Evolutionary conservation across 805 yeast species (phyloP).

Genomic region (Starmera amethionina): DNA sequence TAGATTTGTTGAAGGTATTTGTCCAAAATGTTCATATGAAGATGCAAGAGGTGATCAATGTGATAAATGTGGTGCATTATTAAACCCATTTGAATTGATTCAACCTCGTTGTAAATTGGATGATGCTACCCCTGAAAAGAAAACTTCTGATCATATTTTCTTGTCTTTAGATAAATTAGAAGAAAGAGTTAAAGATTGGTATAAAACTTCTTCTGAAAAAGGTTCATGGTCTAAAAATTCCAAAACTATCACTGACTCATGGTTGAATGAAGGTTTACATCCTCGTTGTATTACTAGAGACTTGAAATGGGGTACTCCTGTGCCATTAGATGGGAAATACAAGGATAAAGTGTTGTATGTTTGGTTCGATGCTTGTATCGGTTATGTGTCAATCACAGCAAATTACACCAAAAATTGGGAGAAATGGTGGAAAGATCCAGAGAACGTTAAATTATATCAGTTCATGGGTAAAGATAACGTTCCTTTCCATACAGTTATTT

Average conservation of each 20-base stretch:
- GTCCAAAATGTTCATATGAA: slow-evolving; percentile 90
- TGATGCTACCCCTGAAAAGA: slow-evolving; percentile 68
- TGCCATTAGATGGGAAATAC: slow-evolving; percentile 70
- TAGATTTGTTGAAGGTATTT: slow-evolving; percentile 92
- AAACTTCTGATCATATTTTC: slow-evolving; percentile 79
- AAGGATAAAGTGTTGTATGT: slow-evolving; percentile 90
- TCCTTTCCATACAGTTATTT: slow-evolving; percentile 97
- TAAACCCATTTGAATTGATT: slow-evolving; percentile 88
- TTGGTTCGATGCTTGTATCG: slow-evolving; percentile 98
- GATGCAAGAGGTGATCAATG: slow-evolving; percentile 99
- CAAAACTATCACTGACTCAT: slow-evolving; percentile 76
- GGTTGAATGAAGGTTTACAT: slow-evolving; percentile 89
- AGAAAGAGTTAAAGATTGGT: slow-evolving; percentile 66
- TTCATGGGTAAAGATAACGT: slow-evolving; percentile 99
- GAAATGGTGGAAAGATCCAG: slow-evolving; percentile 94
- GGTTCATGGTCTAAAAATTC: slow-evolving; percentile 93
- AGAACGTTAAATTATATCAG: slow-evolving; percentile 79
- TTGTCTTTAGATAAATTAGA: slow-evolving; percentile 78
- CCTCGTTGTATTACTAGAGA: slow-evolving; percentile 98
- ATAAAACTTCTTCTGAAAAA: slow-evolving; percentile 49
- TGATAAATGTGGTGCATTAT: slow-evolving; percentile 85
- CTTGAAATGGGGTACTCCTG: slow-evolving; percentile 97
- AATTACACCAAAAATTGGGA: slow-evolving; percentile 76
- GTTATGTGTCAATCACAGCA: slow-evolving; percentile 94
- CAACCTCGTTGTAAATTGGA: slow-evolving; percentile 95